phyloP scores from a whole-genome alignment of 441 rosid genomes.

The Daphne laureola region DNA sequence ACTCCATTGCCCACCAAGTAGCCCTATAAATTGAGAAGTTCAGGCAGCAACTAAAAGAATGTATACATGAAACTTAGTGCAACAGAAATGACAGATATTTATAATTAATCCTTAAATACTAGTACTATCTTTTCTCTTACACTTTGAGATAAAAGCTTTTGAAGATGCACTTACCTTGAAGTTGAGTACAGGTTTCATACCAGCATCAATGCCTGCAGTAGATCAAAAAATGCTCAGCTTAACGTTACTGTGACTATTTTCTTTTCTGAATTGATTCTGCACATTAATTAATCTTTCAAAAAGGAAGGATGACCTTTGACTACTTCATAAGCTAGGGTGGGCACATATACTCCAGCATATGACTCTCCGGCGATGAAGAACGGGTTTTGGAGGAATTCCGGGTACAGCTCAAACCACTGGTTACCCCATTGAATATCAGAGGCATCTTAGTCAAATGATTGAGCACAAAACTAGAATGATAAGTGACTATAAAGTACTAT shows the following conservation, averaged over 20 bases:
- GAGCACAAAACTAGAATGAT: not conserved
- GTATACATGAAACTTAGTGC: conserved; percentile 6
- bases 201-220: conserved; percentile 36
- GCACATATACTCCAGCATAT: conserved; percentile 84
- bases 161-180: conserved; percentile 39
- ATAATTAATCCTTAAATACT: too few species aligned
- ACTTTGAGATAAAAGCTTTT: not conserved
- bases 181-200: conserved; percentile 47
- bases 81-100: not conserved
- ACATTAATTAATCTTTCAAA: conserved; percentile 6
- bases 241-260: not conserved
- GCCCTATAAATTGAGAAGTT: conserved; percentile 40
- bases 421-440: conserved; percentile 16
- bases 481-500: not conserved
- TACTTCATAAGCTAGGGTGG: conserved; percentile 67
- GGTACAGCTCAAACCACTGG: conserved; percentile 80
- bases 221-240: not conserved
- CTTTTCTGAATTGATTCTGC: not conserved
- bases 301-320: conserved; percentile 42
- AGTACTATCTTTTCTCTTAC: too few species aligned
- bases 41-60: not conserved
- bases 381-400: conserved; percentile 73
- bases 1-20: conserved; percentile 87
- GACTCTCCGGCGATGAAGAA: conserved; percentile 86
- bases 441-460: not conserved